Conservation (phyloP, 2,329 filamentous ascomycete species). For the Pyricularia grisea region DNA sequence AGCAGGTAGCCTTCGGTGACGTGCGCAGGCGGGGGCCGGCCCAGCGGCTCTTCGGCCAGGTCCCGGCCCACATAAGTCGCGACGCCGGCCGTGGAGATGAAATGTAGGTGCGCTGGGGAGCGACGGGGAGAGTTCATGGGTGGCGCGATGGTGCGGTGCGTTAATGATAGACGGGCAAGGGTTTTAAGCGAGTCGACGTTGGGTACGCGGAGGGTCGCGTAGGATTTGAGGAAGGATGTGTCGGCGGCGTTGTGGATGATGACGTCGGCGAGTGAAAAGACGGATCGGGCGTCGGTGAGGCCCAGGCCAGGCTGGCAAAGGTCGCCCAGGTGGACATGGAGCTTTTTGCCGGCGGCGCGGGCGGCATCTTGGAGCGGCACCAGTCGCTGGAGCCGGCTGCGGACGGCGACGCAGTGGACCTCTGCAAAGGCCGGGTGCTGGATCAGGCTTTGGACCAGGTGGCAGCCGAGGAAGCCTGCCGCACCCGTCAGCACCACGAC, state of each 20-base stretch:
- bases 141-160: slow-evolving; percentile 5
- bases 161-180: slow-evolving; percentile 12
- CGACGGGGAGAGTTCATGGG: not conserved
- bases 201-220: slow-evolving; percentile 14
- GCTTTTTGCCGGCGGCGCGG: not conserved
- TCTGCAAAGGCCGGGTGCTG: not conserved
- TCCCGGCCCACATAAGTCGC: slow-evolving; percentile 16
- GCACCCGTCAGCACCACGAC: slow-evolving; percentile 3
- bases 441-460: slow-evolving; percentile 16
- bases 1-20: not conserved
- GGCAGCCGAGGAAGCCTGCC: not conserved
- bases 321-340: not conserved
- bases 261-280: not conserved
- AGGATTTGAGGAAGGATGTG: slow-evolving; percentile 21
- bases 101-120: slow-evolving; percentile 24
- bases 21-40: not conserved
- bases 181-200: slow-evolving; percentile 21
- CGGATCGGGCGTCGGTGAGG: not conserved
- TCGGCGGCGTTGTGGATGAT: slow-evolving; percentile 36
- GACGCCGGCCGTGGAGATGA: slow-evolving; percentile 20
- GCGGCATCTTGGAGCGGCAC: not conserved
- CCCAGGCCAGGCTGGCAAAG: slow-evolving; percentile 4
- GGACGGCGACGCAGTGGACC: slow-evolving; percentile 1
- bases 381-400: not conserved
- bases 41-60: not conserved